Percentiles rank a stretch among this genome's conserved stretches.
These are phyloP conservation scores for Fraxinus floribunda DNA, from an alignment of 305 asterid species.

Conservation along the genomic window DNA sequence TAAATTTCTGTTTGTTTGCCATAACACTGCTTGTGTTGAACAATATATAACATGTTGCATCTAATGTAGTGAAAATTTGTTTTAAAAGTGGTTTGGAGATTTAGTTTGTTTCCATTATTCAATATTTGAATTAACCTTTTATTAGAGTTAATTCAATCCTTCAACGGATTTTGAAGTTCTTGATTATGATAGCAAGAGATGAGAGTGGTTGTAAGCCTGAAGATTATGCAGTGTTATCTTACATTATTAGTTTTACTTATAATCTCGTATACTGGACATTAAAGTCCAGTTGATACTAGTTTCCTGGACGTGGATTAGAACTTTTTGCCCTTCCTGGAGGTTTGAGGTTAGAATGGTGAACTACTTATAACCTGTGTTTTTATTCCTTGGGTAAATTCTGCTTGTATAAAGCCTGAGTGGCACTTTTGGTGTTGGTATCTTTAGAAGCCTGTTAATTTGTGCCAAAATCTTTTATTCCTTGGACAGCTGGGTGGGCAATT, in stretches of 20 bases:
- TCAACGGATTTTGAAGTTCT: background rate
- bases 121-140: background rate
- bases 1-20: slow-evolving; percentile 16
- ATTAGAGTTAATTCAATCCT: background rate
- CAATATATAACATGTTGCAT: background rate
- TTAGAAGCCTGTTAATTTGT: too few relatives aligned
- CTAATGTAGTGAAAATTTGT: background rate
- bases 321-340: background rate
- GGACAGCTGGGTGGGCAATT: too few relatives aligned
- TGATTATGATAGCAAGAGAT: background rate
- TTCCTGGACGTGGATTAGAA: background rate
- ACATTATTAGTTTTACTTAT: background rate
- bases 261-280: background rate
- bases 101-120: background rate
- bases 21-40: slow-evolving; percentile 30
- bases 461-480: too few relatives aligned
- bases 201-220: background rate
- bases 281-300: background rate
- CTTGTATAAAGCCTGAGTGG: too few relatives aligned
- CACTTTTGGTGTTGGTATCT: too few relatives aligned
- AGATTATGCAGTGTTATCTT: background rate
- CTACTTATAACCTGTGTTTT: too few relatives aligned
- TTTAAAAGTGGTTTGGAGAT: background rate
- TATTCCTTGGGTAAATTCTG: too few relatives aligned
- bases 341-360: too few relatives aligned